Base-by-base conservation (phyloP, 164 flowering plant genomes). In the Nymphaea colorata region DNA sequence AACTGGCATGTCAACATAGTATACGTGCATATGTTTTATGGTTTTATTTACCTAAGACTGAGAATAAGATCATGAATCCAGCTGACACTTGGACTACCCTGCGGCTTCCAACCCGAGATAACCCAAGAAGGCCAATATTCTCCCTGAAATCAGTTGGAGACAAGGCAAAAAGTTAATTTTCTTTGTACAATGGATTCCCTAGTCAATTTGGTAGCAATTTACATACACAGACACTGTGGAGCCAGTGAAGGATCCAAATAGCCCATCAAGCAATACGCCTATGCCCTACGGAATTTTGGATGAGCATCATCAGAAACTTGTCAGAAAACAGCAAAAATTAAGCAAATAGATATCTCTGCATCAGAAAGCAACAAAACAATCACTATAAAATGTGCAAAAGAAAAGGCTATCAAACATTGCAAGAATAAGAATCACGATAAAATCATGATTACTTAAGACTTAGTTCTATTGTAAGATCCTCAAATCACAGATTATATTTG, bases 31-130 rank as follows among this genome's bases (percentile, higher is more conserved):
- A 11, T 10, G 6, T 5, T 16, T 8, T 5, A 12, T 5, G 5
- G 17, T 3, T 36, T 36, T 41, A 59, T 64, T 45, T n/a, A 86
- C 94, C 94, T 41, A 88, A 67, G 36, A 86, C 68, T 61, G 91
- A 86, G 71, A 88, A 88, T 82, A 86, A 85, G 43, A 88, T 70
- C 94, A 88, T 86, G 72, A 86, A 88, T 4, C 73, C 82, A 3
- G 94, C 88, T 42, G 94, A 77, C 67, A 88, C 80, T 72, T 88
- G 86, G 43, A 85, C 63, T 0, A 81, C 85, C 53, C 89, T 79
- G 51, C 94, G 78, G 74, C 94, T 88, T 71, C 91, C 94, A 67
- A 80, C 82, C 41, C 87, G 76, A 5, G 94, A 81, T 65, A 85
- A 63, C 60, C 80, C 94, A 59, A 86, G 67, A 59, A 88, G 83